Evolutionary conservation across 1,139 yeast genomes (phyloP), one percentile per base, ranked within the genome.

Genomic region (Magnusiomyces sp.): DNA sequence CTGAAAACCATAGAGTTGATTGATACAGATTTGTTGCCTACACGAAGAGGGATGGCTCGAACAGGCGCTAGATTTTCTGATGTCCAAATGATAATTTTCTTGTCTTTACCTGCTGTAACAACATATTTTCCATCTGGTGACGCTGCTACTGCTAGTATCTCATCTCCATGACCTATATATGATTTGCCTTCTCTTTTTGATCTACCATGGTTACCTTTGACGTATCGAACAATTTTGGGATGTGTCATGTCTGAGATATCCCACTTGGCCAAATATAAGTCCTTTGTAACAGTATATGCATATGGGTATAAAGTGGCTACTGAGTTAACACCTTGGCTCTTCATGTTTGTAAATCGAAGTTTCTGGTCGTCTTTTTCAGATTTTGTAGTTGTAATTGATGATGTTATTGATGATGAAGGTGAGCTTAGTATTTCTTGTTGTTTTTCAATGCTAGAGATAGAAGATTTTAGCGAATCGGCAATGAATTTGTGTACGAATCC

Each of bases 51-150:
- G 55, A 90, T 72, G 5, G 83, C 90, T 62, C 85, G 82, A 48
- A 87, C 71, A 51, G 89, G 81, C 17, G 87, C 72, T 57, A 90
- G 70, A 55, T 80, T 81, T 61, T 87, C 95, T 20, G 83, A 73
- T 53, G 90, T 83, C 95, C 97, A 90, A 43, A 92, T 80, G 42
- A 87, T 78, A 48, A 92, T 73, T 56, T 89, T 75, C 53, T 80
- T 77, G 66, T 90, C 97, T 50, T 74, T 73, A 38, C 97, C 95
- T 47, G 97, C 98, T 1, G 97, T 90, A 10, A 85, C 95, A 6
- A 92, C 83, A 63, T 74, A 85, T 59, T 77, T 81, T 14, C 97
- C 97, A 67, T 90, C 94, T 7, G 94, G 84, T 49, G 90, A 81
- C 2, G 85, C 89, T 0, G 95, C 95, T 42, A 88, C 81, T 54